A percentile compares a stretch with the other conserved stretches of the same genome.
phyloP scores from a whole-genome alignment of 805 yeast genomes.

The Debaryomyces prosopidis region DNA sequence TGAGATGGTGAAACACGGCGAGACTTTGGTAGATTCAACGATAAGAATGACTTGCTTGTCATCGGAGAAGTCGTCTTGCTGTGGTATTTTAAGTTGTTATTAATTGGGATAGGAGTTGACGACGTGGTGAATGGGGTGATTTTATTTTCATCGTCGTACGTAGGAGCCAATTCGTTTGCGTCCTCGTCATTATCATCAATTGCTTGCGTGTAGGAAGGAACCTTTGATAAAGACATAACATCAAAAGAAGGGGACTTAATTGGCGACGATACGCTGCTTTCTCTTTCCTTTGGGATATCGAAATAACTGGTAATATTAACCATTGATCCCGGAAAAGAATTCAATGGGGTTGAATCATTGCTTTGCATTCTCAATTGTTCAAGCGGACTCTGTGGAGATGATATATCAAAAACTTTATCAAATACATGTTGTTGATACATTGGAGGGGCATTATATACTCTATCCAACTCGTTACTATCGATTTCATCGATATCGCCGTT shows the following conservation, averaged over 20 bases:
- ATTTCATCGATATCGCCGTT: conserved; percentile 14
- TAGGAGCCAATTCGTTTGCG: conserved; percentile 23
- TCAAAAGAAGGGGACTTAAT: conserved; percentile 17
- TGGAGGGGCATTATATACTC: conserved; percentile 42
- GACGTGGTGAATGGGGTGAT: background rate
- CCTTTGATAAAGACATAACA: conserved; percentile 23
- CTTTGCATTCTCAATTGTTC: conserved; percentile 33
- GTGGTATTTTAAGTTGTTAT: background rate
- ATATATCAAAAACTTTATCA: conserved; percentile 39
- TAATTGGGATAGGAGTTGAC: background rate
- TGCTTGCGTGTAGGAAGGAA: conserved; percentile 43
- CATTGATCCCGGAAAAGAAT: conserved; percentile 9
- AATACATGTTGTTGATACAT: conserved; percentile 38
- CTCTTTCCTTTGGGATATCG: conserved; percentile 22
- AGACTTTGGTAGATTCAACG: background rate
- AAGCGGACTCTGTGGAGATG: conserved; percentile 33
- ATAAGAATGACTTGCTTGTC: background rate
- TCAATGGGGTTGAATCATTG: conserved; percentile 9
- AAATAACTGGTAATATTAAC: conserved; percentile 30
- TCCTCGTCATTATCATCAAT: conserved; percentile 35
- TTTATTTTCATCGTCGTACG: conserved; percentile 6
- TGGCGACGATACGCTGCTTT: background rate
- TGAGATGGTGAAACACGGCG: background rate
- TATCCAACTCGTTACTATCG: conserved; percentile 23
- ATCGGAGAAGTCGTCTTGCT: background rate